Percentiles rank a stretch among this genome's conserved stretches.
Conservation (phyloP, 2,329 filamentous ascomycete genomes). For the Cladosporium cucumerinum region DNA sequence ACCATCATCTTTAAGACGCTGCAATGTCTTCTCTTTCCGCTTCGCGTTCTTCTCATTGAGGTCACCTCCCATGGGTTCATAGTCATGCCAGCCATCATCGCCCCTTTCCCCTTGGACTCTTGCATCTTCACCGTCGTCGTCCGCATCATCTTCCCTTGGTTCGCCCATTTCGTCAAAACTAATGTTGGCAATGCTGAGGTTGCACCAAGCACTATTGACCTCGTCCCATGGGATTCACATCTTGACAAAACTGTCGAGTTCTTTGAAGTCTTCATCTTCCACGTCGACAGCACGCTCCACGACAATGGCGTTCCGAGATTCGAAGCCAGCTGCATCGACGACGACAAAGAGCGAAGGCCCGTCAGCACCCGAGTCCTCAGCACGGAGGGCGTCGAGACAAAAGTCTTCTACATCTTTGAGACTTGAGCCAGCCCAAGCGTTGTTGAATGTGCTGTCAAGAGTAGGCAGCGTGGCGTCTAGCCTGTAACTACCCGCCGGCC, state of each 20-base stretch:
- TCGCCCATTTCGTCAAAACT: not conserved
- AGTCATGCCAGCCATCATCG: not conserved
- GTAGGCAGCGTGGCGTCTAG: not conserved
- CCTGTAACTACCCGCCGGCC: not conserved
- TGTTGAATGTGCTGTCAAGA: slow-evolving; percentile 12
- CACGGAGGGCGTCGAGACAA: slow-evolving; percentile 8
- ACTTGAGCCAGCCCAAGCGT: slow-evolving; percentile 17
- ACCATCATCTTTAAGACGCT: not conserved
- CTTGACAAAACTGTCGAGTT: slow-evolving; percentile 16
- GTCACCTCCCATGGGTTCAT: not conserved
- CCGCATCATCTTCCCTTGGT: not conserved
- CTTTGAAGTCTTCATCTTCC: slow-evolving; percentile 7
- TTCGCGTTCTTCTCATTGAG: not conserved
- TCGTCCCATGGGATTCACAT: slow-evolving; percentile 19
- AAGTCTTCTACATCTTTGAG: slow-evolving; percentile 20
- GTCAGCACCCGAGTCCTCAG: not conserved
- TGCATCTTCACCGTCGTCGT: not conserved
- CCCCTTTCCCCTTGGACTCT: not conserved
- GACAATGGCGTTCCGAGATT: slow-evolving; percentile 14
- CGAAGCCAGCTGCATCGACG: slow-evolving; percentile 18
- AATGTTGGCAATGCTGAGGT: slow-evolving; percentile 11
- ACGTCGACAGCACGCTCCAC: slow-evolving; percentile 7
- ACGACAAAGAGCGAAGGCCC: slow-evolving; percentile 14
- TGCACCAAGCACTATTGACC: slow-evolving; percentile 18
- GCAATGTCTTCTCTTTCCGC: not conserved